Conservation (phyloP, 2,329 filamentous ascomycete genomes). For the Aspergillus neotritici region DNA sequence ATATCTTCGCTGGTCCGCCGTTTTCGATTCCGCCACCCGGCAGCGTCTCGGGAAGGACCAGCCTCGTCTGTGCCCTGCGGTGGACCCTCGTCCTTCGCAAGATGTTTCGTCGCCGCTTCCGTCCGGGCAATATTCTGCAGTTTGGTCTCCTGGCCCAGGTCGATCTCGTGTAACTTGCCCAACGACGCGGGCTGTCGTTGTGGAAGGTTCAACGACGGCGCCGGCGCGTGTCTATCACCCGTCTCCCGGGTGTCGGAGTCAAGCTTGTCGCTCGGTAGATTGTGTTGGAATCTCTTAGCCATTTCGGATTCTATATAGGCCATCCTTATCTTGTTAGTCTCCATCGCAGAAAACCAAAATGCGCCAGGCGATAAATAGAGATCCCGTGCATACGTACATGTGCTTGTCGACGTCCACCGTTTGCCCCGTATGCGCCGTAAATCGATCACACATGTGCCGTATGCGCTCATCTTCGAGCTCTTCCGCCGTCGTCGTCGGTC, state of each 20-base stretch:
- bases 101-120: conserved; percentile 40
- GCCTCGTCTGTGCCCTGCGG: conserved; percentile 18
- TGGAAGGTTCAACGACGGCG: conserved; percentile 20
- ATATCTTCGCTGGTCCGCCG: conserved; percentile 49
- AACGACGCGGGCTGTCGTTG: conserved; percentile 47
- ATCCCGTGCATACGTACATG: conserved; percentile 49
- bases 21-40: conserved; percentile 40
- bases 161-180: conserved; percentile 54
- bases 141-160: conserved; percentile 46
- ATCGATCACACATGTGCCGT: conserved; percentile 46
- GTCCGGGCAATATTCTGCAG: conserved; percentile 41
- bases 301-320: conserved; percentile 62
- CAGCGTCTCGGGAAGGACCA: conserved; percentile 23
- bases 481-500: conserved; percentile 22
- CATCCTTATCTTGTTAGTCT: conserved; percentile 60
- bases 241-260: conserved; percentile 5
- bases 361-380: background rate
- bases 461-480: conserved; percentile 32
- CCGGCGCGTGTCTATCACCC: conserved; percentile 9
- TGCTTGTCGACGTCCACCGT: conserved; percentile 56
- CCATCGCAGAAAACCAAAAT: conserved; percentile 14
- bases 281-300: conserved; percentile 47
- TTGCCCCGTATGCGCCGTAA: conserved; percentile 55
- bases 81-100: conserved; percentile 30
- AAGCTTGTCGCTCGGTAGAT: conserved; percentile 13